Base-by-base conservation (phyloP, 495 filamentous ascomycete species). In the Neurospora sp. region DNA sequence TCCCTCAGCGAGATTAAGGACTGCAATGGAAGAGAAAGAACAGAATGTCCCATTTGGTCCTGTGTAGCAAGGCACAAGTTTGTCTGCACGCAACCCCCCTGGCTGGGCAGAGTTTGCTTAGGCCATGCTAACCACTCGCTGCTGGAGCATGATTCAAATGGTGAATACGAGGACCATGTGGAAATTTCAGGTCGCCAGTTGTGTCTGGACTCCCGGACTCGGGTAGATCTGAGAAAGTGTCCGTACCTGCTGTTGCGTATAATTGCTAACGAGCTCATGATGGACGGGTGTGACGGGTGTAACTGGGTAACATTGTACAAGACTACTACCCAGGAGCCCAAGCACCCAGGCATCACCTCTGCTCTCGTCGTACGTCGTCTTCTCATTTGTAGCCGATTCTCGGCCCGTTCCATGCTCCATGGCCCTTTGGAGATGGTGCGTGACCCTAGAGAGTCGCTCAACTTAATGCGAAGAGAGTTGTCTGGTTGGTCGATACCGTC, bases 1-100 rank as follows among this genome's bases (percentile, higher is more conserved):
- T 68, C 76, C 68, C 68, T 68, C 41, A 78, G 31, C 31, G 31
- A 35, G 73, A 75, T 76, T 75, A 78, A 75, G 75, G 73, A 73
- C 74, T 74, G 65, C 59, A 39, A 40, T 40, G 68, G 53, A 37
- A 65, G 53, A 65, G 3, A 65, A 37, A 18, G 53, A 65, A 37
- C 12, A 65, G 12, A 65, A 65, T 65, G 22, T 14, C 53, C 27
- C 53, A 27, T 35, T 1, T 65, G 27, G 27, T 18, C 27, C 53
- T 65, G 53, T 65, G 27, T 65, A 65, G 53, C 53, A 65, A 65
- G 53, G 27, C 27, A 14, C 53, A 65, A 65, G 53, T 65, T 65
- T 65, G 53, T 65, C 53, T 65, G 53, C 53, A 65, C 53, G 53
- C 53, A 65, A 65, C 53, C 53, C 53, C 44, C 53, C 53, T 35